Evolutionary conservation across 306 rosid genomes (phyloP).

Genomic region (Cucurbita pepo): DNA sequence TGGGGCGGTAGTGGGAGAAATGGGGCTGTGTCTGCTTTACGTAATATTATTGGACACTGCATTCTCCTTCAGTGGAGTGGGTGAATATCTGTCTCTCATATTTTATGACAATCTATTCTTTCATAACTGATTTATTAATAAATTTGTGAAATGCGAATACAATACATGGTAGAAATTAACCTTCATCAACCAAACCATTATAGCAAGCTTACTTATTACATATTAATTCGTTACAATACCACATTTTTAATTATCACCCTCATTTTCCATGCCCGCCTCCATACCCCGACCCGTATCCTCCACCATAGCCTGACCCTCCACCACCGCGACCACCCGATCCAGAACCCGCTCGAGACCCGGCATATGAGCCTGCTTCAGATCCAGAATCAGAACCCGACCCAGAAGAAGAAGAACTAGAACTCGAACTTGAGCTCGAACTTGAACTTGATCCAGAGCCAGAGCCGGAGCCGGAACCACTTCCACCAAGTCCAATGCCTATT

Average conservation of each 20-base stretch:
- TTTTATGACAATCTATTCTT: no score
- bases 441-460: conserved; percentile 25
- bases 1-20: no score
- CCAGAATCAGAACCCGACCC: conserved; percentile 1
- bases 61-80: no score
- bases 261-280: conserved; percentile 5
- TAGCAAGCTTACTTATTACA: neutral
- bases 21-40: no score
- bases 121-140: no score
- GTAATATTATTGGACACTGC: no score
- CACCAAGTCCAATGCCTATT: conserved; percentile 36
- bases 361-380: conserved; percentile 24
- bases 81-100: no score
- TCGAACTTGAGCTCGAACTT: neutral
- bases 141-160: neutral
- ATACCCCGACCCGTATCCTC: neutral
- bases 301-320: conserved; percentile 11
- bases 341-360: conserved; percentile 22
- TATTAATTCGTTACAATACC: neutral
- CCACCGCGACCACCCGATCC: conserved; percentile 5
- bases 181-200: neutral
- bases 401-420: neutral
- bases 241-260: neutral
- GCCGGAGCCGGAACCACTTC: conserved; percentile 26
- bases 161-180: neutral